A percentile compares a stretch with the other conserved stretches of the same genome.
These are phyloP conservation scores for Mucuna pruriens DNA, from an alignment of 306 rosid species.

Conservation along the genomic window DNA sequence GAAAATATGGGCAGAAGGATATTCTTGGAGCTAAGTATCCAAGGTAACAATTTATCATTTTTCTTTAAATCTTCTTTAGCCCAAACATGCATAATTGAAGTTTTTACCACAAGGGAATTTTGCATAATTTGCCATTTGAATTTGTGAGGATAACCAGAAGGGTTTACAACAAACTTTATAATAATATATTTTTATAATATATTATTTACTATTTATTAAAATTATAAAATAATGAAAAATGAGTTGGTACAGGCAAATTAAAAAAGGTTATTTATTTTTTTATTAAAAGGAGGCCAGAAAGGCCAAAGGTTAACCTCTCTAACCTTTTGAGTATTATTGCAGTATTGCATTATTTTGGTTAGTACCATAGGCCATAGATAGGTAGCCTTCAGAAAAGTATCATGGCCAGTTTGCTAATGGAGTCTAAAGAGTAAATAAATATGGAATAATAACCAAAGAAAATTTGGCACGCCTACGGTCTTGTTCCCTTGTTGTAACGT, in stretches of 20 bases:
- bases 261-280: too few species aligned
- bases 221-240: too few species aligned
- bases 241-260: too few species aligned
- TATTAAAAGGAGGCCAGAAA: too few species aligned
- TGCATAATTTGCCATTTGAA: neutral
- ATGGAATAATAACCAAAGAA: slow-evolving; percentile 4
- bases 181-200: too few species aligned
- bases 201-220: too few species aligned
- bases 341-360: neutral
- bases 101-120: neutral
- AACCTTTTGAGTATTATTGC: too few species aligned
- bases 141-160: too few species aligned
- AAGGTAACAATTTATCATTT: slow-evolving; percentile 49
- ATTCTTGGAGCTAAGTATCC: slow-evolving; percentile 84
- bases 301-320: neutral
- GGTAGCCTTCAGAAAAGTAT: neutral
- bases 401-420: neutral
- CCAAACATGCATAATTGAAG: neutral
- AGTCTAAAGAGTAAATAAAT: neutral
- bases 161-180: too few species aligned
- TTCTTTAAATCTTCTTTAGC: neutral
- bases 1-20: slow-evolving; percentile 93
- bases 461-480: neutral
- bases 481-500: neutral
- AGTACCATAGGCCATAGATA: neutral